Conservation (phyloP, 2,329 filamentous ascomycete species). For the Colletotrichum spaethianum region DNA sequence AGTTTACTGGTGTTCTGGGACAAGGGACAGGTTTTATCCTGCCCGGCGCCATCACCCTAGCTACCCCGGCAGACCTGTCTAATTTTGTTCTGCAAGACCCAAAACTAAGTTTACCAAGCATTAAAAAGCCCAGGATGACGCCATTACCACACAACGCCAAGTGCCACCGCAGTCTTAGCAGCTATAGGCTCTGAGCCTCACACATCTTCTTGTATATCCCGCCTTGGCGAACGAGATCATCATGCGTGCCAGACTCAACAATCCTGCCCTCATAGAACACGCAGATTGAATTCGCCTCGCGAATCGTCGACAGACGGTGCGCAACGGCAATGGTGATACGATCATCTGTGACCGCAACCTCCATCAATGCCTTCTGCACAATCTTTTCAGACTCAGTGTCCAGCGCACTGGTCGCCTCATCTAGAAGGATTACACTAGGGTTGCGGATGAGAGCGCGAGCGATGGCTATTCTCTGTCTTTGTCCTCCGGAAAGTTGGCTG, state of each 20-base stretch:
- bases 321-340: slow-evolving; percentile 41
- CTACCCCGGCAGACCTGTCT: too few species aligned
- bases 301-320: slow-evolving; percentile 42
- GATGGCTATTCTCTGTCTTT: slow-evolving; percentile 80
- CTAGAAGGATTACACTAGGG: slow-evolving; percentile 76
- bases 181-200: slow-evolving; percentile 38
- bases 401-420: slow-evolving; percentile 77
- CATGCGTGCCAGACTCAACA: slow-evolving; percentile 30
- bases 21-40: too few species aligned
- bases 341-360: slow-evolving; percentile 43
- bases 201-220: slow-evolving; percentile 40
- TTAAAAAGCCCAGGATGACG: too few species aligned
- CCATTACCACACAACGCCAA: too few species aligned
- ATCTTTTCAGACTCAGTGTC: slow-evolving; percentile 77
- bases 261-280: slow-evolving; percentile 32
- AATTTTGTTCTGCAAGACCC: too few species aligned
- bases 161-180: too few species aligned
- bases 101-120: too few species aligned
- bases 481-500: slow-evolving; percentile 79
- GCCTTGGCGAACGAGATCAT: slow-evolving; percentile 21
- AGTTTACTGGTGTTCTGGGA: too few species aligned
- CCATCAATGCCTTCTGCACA: slow-evolving; percentile 72
- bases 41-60: too few species aligned
- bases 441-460: slow-evolving; percentile 78
- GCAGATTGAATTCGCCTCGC: slow-evolving; percentile 40